Percentiles rank a stretch among this genome's conserved stretches.
phyloP scores from a whole-genome alignment of 139 green algal species.

The Yamagishiella unicocca region DNA sequence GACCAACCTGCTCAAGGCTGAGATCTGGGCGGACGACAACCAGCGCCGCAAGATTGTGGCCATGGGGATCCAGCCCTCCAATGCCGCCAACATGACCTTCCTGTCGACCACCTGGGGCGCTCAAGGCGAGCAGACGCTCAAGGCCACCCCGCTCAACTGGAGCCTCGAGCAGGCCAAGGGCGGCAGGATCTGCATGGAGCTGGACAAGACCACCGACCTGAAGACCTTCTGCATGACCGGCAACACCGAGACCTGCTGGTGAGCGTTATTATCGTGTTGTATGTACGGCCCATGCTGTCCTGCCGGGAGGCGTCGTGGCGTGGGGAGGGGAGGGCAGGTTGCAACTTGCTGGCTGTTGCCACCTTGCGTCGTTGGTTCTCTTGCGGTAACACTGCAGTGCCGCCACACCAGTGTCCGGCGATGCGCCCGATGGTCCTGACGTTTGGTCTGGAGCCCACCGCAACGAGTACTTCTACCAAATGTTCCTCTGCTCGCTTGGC shows the following conservation, averaged over 20 bases:
- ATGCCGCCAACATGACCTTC: background rate
- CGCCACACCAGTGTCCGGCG: background rate
- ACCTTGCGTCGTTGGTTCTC: background rate
- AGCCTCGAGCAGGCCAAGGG: background rate
- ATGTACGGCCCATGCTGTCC: too few species aligned
- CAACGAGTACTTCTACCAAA: background rate
- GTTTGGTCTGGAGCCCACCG: background rate
- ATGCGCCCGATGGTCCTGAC: background rate
- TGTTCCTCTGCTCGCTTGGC: background rate
- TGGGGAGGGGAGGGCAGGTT: background rate
- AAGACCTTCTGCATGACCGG: background rate
- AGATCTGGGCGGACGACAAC: constrained; percentile 21
- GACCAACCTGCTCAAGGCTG: background rate
- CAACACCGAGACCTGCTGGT: background rate
- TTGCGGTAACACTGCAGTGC: background rate
- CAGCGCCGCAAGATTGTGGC: background rate
- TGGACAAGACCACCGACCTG: background rate
- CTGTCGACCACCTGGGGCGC: background rate
- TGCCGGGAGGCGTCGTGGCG: background rate
- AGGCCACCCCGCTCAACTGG: constrained; percentile 30
- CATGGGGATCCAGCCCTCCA: background rate
- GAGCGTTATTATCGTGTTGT: too few species aligned
- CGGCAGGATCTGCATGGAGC: constrained; percentile 15
- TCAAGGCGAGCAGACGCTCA: background rate
- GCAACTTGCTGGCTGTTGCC: background rate